Percentiles rank a stretch among this genome's conserved stretches.
phyloP scores from a whole-genome alignment of 495 filamentous ascomycete genomes.

The Penicillium pulvis region DNA sequence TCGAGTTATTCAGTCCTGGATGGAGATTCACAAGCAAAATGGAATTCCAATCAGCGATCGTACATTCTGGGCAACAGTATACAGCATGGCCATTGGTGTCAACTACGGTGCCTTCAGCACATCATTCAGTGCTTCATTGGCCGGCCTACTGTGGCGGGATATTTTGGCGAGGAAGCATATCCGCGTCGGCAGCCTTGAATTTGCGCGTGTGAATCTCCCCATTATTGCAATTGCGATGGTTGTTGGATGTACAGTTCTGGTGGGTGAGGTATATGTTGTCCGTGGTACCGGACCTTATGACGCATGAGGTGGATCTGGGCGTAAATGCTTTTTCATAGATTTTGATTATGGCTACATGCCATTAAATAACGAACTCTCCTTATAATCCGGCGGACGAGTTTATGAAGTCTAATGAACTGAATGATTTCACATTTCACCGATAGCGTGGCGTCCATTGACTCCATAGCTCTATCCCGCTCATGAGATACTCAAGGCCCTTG shows the following conservation, averaged over 20 bases:
- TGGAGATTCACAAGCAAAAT: slow-evolving; percentile 50
- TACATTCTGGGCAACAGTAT: slow-evolving; percentile 67
- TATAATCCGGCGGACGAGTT: background rate
- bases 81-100: slow-evolving; percentile 67
- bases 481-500: slow-evolving; percentile 22
- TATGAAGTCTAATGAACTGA: background rate
- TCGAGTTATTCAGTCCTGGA: slow-evolving; percentile 65
- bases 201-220: slow-evolving; percentile 63
- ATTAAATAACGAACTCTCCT: background rate
- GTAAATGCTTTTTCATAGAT: background rate
- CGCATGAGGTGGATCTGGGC: slow-evolving; percentile 2
- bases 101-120: slow-evolving; percentile 71
- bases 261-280: slow-evolving; percentile 61
- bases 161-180: slow-evolving; percentile 66
- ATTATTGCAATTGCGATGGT: slow-evolving; percentile 69
- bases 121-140: slow-evolving; percentile 65
- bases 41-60: slow-evolving; percentile 51
- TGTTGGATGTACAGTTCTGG: slow-evolving; percentile 58
- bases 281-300: slow-evolving; percentile 30
- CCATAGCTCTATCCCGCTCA: slow-evolving; percentile 28
- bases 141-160: slow-evolving; percentile 66
- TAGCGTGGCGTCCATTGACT: slow-evolving; percentile 28
- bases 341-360: background rate
- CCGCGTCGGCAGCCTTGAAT: slow-evolving; percentile 56
- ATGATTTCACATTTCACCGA: slow-evolving; percentile 15